phyloP scores from a whole-genome alignment of 106 monocot species.

The Allium fistulosum region DNA sequence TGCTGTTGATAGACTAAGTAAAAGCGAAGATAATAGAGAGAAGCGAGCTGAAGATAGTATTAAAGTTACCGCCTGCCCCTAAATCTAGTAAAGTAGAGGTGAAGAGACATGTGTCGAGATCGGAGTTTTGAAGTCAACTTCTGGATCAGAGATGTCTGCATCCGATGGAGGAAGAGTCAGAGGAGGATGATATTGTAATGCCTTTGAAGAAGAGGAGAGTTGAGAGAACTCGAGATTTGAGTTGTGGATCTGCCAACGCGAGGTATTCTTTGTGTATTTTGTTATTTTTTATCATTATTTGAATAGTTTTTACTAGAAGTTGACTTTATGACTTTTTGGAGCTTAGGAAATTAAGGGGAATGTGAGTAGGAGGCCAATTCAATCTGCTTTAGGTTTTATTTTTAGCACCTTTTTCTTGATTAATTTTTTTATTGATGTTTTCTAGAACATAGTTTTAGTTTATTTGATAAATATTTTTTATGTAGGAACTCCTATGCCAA shows the following conservation, averaged over 20 bases:
- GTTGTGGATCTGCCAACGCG: slow-evolving; percentile 18
- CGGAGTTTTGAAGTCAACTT: background rate
- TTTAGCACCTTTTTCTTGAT: background rate
- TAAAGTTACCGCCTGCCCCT: slow-evolving; percentile 14
- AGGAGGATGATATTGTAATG: slow-evolving; percentile 17
- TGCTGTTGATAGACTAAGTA: background rate
- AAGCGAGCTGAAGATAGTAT: slow-evolving; percentile 27
- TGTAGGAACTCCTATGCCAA: slow-evolving; percentile 27
- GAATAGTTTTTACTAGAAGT: background rate
- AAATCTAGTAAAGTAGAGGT: slow-evolving; percentile 1
- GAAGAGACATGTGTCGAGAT: background rate
- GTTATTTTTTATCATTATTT: background rate
- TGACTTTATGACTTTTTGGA: background rate
- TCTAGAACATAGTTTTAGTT: background rate
- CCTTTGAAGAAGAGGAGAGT: slow-evolving; percentile 27
- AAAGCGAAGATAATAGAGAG: background rate
- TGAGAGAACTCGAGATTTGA: slow-evolving; percentile 1
- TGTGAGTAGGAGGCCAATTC: slow-evolving; percentile 5
- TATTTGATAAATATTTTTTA: background rate
- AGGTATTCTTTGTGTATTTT: slow-evolving; percentile 13
- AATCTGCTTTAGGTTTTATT: slow-evolving; percentile 20
- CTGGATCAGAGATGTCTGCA: background rate
- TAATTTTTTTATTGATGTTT: no score
- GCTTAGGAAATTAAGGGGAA: slow-evolving; percentile 16
- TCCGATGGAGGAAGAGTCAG: slow-evolving; percentile 3